A percentile compares a stretch with the other conserved stretches of the same genome.
Conservation (phyloP, 768 basidiomycete genomes). For the Trametes gibbosa region DNA sequence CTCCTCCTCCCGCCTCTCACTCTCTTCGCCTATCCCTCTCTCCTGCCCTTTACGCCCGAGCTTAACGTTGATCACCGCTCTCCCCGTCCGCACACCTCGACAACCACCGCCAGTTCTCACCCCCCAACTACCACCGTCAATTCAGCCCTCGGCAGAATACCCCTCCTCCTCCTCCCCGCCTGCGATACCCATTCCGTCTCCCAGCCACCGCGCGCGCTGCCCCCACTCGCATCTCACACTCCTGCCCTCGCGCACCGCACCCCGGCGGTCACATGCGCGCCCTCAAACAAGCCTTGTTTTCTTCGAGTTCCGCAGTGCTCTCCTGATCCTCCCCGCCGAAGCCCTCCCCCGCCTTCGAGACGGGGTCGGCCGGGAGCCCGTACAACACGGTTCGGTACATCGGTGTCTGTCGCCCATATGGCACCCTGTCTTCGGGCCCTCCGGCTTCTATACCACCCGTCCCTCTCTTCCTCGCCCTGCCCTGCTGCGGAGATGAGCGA, state of each 20-base stretch:
- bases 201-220: too few species aligned
- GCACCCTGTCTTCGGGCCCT: constrained; percentile 20
- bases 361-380: constrained; percentile 20
- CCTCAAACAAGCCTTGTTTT: constrained; percentile 14
- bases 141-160: constrained; percentile 18
- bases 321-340: constrained; percentile 25
- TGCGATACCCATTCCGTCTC: too few species aligned
- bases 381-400: constrained; percentile 9
- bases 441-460: constrained; percentile 23
- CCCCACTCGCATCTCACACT: constrained; percentile 12
- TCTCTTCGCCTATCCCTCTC: background rate
- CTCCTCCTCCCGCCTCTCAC: background rate
- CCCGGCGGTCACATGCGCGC: constrained; percentile 19
- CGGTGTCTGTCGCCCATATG: constrained; percentile 26
- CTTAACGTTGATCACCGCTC: constrained; percentile 6
- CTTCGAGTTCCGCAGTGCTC: constrained; percentile 19
- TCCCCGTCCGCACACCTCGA: constrained; percentile 8
- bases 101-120: constrained; percentile 10
- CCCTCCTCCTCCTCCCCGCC: too few species aligned
- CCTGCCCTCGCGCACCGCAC: constrained; percentile 7
- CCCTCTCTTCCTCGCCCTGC: constrained; percentile 14
- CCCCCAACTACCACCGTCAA: constrained; percentile 7
- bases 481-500: constrained; percentile 24
- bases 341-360: constrained; percentile 16
- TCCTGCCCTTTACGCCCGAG: background rate